Evolutionary conservation across 1,139 yeast species (phyloP), one percentile per base, ranked within the genome.

Genomic region (Taphrina wiesneri): DNA sequence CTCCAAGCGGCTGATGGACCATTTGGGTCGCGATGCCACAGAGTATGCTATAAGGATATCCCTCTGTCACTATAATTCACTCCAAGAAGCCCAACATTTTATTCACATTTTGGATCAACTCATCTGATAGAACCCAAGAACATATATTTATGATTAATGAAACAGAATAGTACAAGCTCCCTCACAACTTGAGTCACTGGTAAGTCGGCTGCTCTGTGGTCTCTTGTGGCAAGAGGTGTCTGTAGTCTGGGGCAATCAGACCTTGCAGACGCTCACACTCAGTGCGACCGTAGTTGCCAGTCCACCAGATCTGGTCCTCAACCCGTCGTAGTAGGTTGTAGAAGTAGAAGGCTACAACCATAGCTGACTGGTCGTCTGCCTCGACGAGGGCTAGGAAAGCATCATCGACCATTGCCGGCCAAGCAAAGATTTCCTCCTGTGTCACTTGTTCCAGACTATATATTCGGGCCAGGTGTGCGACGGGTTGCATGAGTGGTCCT

Each of bases 261-360:
- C 34, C 34, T 21, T 36, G 23, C 34, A 54, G 23, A 30, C 64
- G 56, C 51, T 47, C 54, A 26, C 57, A 36, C 52, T 60, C 64
- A 13, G 56, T 36, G 9, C 57, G 45, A 13, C 64, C 64, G 25
- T 49, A 60, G 19, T 51, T 41, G 26, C 64, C 57, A 4, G 56
- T 60, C 64, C 64, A 60, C 64, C 64, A 60, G 21, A 60, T 53
- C 51, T 60, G 57, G n/a, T 36, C 51, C 7, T 45, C 63, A 3
- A 60, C 47, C n/a, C 57, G 56, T 5, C 56, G 49, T 6, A 60
- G 28, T 3, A 60, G 57, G 17, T 49, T 52, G 47, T 49, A 60
- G 43, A 47, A 60, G 57, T 60, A 60, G 51, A 26, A 51, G 13
- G 56, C 56, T 9, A 60, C 51, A 9, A 60, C 64, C 47, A 60